These are phyloP conservation scores for Diaporthe longicolla DNA, from an alignment of 2,329 filamentous ascomycete genomes.

Conservation along the genomic window DNA sequence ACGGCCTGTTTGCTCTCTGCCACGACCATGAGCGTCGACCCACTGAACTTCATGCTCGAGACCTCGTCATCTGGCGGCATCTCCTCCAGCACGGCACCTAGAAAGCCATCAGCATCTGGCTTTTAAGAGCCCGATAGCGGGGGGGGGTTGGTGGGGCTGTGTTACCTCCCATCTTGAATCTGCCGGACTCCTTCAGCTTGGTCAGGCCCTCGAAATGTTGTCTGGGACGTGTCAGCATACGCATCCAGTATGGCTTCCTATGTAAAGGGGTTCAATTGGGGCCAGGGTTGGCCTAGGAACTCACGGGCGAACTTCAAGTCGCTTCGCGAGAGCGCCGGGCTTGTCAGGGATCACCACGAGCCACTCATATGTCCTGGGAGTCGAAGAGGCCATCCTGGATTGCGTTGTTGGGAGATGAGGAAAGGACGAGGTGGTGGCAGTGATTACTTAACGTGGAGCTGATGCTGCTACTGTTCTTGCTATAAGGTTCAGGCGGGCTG, in stretches of 20 bases:
- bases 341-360: slow-evolving; percentile 79
- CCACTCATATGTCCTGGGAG: slow-evolving; percentile 69
- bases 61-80: slow-evolving; percentile 73
- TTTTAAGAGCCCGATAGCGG: background rate
- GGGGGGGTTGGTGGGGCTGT: background rate
- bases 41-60: slow-evolving; percentile 77
- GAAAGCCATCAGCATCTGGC: slow-evolving; percentile 31
- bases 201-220: slow-evolving; percentile 71
- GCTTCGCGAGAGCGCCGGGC: slow-evolving; percentile 70
- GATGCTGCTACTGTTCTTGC: slow-evolving; percentile 25
- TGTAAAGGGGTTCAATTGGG: background rate
- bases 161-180: slow-evolving; percentile 75
- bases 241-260: background rate
- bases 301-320: slow-evolving; percentile 72
- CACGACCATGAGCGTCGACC: slow-evolving; percentile 77
- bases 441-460: slow-evolving; percentile 32
- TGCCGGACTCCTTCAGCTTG: slow-evolving; percentile 66
- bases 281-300: slow-evolving; percentile 46
- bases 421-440: background rate
- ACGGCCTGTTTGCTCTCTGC: slow-evolving; percentile 80
- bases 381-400: slow-evolving; percentile 38
- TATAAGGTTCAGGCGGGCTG: slow-evolving; percentile 35
- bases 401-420: slow-evolving; percentile 1
- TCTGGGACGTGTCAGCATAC: slow-evolving; percentile 46
- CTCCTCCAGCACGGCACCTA: slow-evolving; percentile 77